Percentiles rank a stretch among this genome's conserved stretches.
These are phyloP conservation scores for Amanita molliuscula DNA, from an alignment of 768 basidiomycete species.

Conservation along the genomic window DNA sequence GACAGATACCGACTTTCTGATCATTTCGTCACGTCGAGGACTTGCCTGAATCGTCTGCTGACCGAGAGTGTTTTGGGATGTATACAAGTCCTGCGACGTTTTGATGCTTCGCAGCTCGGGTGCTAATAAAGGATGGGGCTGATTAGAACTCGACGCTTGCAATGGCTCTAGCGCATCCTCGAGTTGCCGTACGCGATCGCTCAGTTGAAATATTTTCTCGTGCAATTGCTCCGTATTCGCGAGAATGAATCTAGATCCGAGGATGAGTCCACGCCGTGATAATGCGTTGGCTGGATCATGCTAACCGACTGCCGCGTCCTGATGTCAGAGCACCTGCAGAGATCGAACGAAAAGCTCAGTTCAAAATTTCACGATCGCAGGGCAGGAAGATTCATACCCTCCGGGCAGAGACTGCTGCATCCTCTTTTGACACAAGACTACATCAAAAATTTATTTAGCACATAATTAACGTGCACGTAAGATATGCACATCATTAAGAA, in stretches of 20 bases:
- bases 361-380: background rate
- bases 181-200: slow-evolving; percentile 53
- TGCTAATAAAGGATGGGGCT: slow-evolving; percentile 43
- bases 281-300: slow-evolving; percentile 7
- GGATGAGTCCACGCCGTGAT: background rate
- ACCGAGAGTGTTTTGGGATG: slow-evolving; percentile 14
- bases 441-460: slow-evolving; percentile 2
- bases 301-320: slow-evolving; percentile 52
- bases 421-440: slow-evolving; percentile 59
- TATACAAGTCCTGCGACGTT: slow-evolving; percentile 57
- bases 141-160: slow-evolving; percentile 27
- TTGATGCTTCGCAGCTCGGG: slow-evolving; percentile 55
- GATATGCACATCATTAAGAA: background rate
- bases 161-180: slow-evolving; percentile 46
- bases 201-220: slow-evolving; percentile 49
- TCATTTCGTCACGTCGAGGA: slow-evolving; percentile 13
- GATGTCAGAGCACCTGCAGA: slow-evolving; percentile 47
- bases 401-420: slow-evolving; percentile 52
- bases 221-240: slow-evolving; percentile 60
- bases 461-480: slow-evolving; percentile 9
- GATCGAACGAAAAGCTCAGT: slow-evolving; percentile 1
- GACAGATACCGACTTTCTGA: slow-evolving; percentile 16
- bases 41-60: slow-evolving; percentile 1
- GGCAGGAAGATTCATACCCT: slow-evolving; percentile 25
- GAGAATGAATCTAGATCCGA: slow-evolving; percentile 42